Base-by-base conservation (phyloP, 192 early-diverging fungal genomes). In the Linnemannia hyalina region DNA sequence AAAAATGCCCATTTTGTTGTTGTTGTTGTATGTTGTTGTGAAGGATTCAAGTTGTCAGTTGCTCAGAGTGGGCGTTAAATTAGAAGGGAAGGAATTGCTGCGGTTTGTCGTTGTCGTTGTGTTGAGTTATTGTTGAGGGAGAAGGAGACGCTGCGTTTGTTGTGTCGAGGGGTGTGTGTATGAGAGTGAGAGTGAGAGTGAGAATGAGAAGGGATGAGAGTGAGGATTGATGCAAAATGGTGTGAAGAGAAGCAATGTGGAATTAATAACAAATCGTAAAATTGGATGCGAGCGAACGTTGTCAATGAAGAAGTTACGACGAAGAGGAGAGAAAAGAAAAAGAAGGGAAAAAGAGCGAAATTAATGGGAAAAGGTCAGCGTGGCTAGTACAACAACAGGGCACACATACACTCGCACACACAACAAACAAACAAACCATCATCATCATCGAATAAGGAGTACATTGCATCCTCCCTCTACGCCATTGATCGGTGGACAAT, bases 1-100 rank as follows among this genome's bases (percentile, higher is more conserved):
- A 42, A 86, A 86, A 29, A 86, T 65, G 60, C 84, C 84, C 84
- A 86, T 86, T 8, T 7, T 15, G 26, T 52, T 47, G 46, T 20
- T 76, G 16, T 49, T 46, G 26, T 54, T 44, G 32, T 52, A 9
- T 29, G 77, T 35, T 35, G 35, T 35, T 35, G 35, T 35, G 55
- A 29, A 38, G 23, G 9, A 23, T 10, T 11, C 0, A 15, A 15
- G 57, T 63, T 65, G 74, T 76, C 3, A 57, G 41, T 20, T 15
- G 57, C 13, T 1, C 23, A 5, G 4, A 38, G 70, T 11, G 70
- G 40, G 70, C 0, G 23, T 44, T 4, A 71, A 23, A 38, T 52
- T 8, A 42, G 41, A 23, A 9, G 23, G 20, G 5, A 22, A 41
- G 26, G 18, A 70, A 35, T 6, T 41, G 18, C 41, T 38, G 35